Evolutionary conservation across 768 basidiomycete genomes (phyloP), one percentile per base, ranked within the genome.

Genomic region (Podaxis sp.): DNA sequence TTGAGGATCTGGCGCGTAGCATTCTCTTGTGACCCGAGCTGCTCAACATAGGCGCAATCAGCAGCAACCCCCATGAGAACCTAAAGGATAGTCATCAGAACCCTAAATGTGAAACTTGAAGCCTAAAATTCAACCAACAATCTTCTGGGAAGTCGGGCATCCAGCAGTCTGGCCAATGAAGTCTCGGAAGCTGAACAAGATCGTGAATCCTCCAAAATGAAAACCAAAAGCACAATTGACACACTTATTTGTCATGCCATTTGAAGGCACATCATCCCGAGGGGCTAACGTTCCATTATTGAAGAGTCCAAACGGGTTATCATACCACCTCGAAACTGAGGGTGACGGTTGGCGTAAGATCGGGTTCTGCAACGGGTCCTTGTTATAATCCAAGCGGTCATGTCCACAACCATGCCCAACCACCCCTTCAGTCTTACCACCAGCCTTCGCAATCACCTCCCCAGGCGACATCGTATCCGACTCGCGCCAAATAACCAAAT

Each of bases 31-130:
- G 82, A 81, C 33, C 85, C 87, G 68, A 91, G 91, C 63, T 80
- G 80, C 33, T 75, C 67, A 11, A 87, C 85, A 70, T 94, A 95
- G 65, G 82, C 84, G 75, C 94, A 95, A 72, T 95, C 94, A 4
- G 93, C 89, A 0, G 93, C 93, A 60, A 94, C 89, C 26, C 94
- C 94, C 86, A 95, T 88, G 72, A 89, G 93, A 26, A 85, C 67
- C 84, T 86, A 53, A 17, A 40, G 44, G 17, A 26, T 38, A 56
- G 38, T 52, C 55, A 57, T 63, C 54, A 64, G 38, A 19, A 26
- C 36, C 57, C 53, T 44, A 12, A 38, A 48, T 57, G 17, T 46
- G 30, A 44, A 63, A 24, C 22, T 19, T 6, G 12, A 54, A 61
- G 28, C 1, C 33, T 38, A 42, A 28, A 19, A 12, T 22, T 28